A percentile compares a stretch with the other conserved stretches of the same genome.
Conservation (phyloP, 2,329 filamentous ascomycete genomes). For the Botrytis pseudocinerea region DNA sequence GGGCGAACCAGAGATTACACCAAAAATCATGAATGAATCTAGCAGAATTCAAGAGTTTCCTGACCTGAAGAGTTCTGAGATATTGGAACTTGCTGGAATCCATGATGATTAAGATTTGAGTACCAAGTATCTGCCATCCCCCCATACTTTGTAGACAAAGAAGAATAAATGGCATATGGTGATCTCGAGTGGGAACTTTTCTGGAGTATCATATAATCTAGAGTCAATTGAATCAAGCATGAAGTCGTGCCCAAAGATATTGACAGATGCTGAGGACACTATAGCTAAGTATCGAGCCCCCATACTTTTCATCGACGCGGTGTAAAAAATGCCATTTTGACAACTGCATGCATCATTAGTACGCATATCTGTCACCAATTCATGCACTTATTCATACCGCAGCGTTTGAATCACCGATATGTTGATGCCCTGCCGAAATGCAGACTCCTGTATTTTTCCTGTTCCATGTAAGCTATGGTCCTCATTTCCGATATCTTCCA, state of each 20-base stretch:
- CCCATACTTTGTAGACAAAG: too few species aligned
- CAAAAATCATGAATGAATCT: too few species aligned
- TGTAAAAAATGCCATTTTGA: background rate
- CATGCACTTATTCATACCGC: background rate
- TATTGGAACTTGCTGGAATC: too few species aligned
- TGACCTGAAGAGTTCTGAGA: too few species aligned
- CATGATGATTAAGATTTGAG: too few species aligned
- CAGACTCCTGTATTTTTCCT: background rate
- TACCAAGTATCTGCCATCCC: too few species aligned
- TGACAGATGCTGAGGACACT: background rate
- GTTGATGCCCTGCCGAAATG: rapidly evolving
- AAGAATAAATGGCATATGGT: too few species aligned
- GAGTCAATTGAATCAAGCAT: background rate
- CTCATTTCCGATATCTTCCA: background rate
- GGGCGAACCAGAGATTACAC: too few species aligned
- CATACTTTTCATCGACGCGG: background rate
- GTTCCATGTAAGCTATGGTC: background rate
- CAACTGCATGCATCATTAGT: background rate
- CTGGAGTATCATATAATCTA: background rate
- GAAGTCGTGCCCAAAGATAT: background rate
- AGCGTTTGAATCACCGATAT: background rate
- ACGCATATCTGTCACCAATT: background rate
- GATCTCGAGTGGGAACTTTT: background rate
- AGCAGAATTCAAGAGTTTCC: too few species aligned
- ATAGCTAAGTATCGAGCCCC: background rate